A percentile compares a stretch with the other conserved stretches of the same genome.
These are phyloP conservation scores for Chaetomium fimeti DNA, from an alignment of 495 filamentous ascomycete genomes.

Conservation along the genomic window DNA sequence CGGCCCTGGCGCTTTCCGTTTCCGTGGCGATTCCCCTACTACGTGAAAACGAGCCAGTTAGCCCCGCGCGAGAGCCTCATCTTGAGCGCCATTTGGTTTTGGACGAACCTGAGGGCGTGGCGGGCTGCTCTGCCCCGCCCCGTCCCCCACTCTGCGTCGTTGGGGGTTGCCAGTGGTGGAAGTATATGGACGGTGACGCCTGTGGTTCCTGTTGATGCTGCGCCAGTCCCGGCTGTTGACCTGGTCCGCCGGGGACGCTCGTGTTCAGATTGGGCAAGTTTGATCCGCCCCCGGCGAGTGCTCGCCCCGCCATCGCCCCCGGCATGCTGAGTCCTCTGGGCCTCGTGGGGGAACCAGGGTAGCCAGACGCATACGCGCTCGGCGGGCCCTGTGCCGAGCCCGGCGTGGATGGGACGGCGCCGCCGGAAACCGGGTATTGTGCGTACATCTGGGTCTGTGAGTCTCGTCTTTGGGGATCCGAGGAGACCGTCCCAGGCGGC, in stretches of 20 bases:
- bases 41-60: conserved; percentile 49
- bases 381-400: conserved; percentile 44
- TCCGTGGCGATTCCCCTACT: conserved; percentile 65
- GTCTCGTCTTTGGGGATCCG: conserved; percentile 46
- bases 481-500: conserved; percentile 48
- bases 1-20: conserved; percentile 67
- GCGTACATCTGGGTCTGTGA: conserved; percentile 44
- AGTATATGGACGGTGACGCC: conserved; percentile 69
- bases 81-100: conserved; percentile 50
- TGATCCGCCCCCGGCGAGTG: conserved; percentile 26
- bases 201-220: conserved; percentile 45
- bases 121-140: conserved; percentile 56
- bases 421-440: conserved; percentile 43
- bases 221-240: conserved; percentile 35
- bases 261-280: conserved; percentile 39
- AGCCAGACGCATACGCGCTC: conserved; percentile 33
- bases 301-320: conserved; percentile 28
- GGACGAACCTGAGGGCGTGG: conserved; percentile 67
- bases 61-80: conserved; percentile 45
- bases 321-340: conserved; percentile 44
- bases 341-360: conserved; percentile 46
- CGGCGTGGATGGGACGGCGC: conserved; percentile 47
- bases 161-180: conserved; percentile 90
- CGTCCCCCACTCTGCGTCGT: conserved; percentile 53
- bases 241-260: conserved; percentile 32